Evolutionary conservation across 306 rosid species (phyloP).

Genomic region (Hippophae tibetana): DNA sequence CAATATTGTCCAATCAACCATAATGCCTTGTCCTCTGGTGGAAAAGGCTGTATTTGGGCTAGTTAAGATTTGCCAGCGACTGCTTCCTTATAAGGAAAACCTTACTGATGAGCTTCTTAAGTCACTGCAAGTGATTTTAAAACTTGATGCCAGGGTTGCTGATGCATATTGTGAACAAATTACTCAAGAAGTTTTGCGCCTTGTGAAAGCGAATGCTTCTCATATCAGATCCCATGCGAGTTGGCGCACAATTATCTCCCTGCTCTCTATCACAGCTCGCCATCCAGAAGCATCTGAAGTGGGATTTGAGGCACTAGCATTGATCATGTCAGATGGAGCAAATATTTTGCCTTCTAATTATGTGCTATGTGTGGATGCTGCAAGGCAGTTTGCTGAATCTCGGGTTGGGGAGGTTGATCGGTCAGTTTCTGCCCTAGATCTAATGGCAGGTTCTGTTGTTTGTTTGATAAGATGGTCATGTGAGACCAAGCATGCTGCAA

Average conservation of each 20-base stretch:
- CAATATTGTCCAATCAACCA: conserved; percentile 85
- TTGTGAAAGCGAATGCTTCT: conserved; percentile 91
- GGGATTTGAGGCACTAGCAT: conserved; percentile 78
- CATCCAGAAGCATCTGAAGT: conserved; percentile 93
- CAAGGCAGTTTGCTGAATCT: conserved; percentile 96
- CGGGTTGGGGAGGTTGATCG: conserved; percentile 89
- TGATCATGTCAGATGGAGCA: conserved; percentile 79
- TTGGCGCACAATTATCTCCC: conserved; percentile 87
- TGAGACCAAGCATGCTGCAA: conserved; percentile 58
- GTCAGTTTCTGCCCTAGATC: conserved; percentile 75
- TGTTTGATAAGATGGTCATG: conserved; percentile 66
- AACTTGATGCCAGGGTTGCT: conserved; percentile 97
- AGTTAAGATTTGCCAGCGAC: conserved; percentile 84
- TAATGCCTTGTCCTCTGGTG: conserved; percentile 89
- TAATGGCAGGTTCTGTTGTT: conserved; percentile 75
- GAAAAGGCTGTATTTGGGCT: conserved; percentile 99
- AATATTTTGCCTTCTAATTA: conserved; percentile 86
- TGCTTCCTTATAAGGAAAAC: conserved; percentile 95
- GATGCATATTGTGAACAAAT: conserved; percentile 98
- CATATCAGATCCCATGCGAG: conserved; percentile 87
- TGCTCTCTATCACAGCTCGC: conserved; percentile 74
- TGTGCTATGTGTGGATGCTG: conserved; percentile 62
- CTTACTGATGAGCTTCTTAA: conserved; percentile 92
- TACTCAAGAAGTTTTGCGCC: conserved; percentile 91
- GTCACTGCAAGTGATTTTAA: conserved; percentile 83